Percentiles rank a stretch among this genome's conserved stretches.
These are phyloP conservation scores for Termitomyces sp. DNA, from an alignment of 768 basidiomycete species.

Conservation along the genomic window DNA sequence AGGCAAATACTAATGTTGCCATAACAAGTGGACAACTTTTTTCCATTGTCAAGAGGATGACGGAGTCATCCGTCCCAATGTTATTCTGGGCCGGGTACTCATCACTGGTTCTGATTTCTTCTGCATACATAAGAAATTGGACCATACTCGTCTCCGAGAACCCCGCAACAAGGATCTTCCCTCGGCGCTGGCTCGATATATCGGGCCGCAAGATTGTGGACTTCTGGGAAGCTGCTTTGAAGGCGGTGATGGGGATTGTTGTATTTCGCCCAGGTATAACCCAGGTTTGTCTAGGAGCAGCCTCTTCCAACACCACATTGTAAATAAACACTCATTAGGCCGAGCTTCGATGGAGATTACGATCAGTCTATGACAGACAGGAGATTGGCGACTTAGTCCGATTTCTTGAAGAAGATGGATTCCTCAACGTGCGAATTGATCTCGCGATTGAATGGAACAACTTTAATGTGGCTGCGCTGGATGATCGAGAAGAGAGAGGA, in stretches of 20 bases:
- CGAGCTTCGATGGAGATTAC: slow-evolving; percentile 67
- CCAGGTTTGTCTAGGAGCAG: slow-evolving; percentile 42
- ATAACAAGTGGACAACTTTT: slow-evolving; percentile 19
- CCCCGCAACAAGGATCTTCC: slow-evolving; percentile 43
- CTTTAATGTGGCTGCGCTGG: slow-evolving; percentile 27
- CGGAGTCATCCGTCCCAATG: slow-evolving; percentile 43
- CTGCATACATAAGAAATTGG: slow-evolving; percentile 47
- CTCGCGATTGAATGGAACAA: slow-evolving; percentile 15
- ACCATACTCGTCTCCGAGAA: slow-evolving; percentile 45
- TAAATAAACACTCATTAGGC: slow-evolving; percentile 30
- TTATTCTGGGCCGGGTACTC: slow-evolving; percentile 67
- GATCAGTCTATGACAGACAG: slow-evolving; percentile 68
- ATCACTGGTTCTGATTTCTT: slow-evolving; percentile 48
- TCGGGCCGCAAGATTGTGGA: slow-evolving; percentile 52
- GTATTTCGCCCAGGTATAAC: slow-evolving; percentile 69
- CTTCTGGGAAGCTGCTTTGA: slow-evolving; percentile 67
- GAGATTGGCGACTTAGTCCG: slow-evolving; percentile 62
- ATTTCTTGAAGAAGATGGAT: slow-evolving; percentile 47
- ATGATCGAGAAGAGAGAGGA: slow-evolving; percentile 44
- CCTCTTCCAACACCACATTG: background rate
- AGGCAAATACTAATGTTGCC: slow-evolving; percentile 12
- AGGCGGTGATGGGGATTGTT: slow-evolving; percentile 61
- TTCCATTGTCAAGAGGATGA: slow-evolving; percentile 34
- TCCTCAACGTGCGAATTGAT: slow-evolving; percentile 29
- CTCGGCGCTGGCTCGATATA: slow-evolving; percentile 76